Conservation (phyloP, 106 monocot species). For the Cymbidium sinense region DNA sequence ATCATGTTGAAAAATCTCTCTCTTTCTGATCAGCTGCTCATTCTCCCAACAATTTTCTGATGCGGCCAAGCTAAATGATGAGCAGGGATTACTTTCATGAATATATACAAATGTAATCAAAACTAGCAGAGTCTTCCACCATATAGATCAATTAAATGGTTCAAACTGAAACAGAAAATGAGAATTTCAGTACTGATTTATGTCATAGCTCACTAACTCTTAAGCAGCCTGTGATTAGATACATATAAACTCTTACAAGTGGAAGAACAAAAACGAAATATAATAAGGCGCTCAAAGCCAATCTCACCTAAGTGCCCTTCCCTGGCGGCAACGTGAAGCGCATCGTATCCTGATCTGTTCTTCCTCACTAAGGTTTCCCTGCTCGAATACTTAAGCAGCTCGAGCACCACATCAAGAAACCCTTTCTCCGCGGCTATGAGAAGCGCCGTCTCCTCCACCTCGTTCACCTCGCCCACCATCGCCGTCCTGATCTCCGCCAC, state of each 20-base stretch:
- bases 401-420: slow-evolving; percentile 41
- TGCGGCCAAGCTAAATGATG: too few relatives aligned
- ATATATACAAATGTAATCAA: too few relatives aligned
- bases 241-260: too few relatives aligned
- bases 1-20: too few relatives aligned
- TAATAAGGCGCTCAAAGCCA: not conserved
- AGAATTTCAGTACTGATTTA: too few relatives aligned
- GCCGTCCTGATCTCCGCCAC: slow-evolving; percentile 40
- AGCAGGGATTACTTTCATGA: too few relatives aligned
- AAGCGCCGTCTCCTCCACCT: slow-evolving; percentile 62
- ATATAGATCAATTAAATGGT: too few relatives aligned
- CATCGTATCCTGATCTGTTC: slow-evolving; percentile 51
- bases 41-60: too few relatives aligned
- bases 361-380: slow-evolving; percentile 34
- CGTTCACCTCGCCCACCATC: slow-evolving; percentile 45
- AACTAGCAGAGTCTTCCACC: too few relatives aligned
- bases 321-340: slow-evolving; percentile 55
- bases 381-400: slow-evolving; percentile 59
- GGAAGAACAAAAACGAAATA: not conserved
- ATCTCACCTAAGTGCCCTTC: slow-evolving; percentile 38
- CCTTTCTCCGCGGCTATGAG: slow-evolving; percentile 51
- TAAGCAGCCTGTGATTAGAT: too few relatives aligned
- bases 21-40: too few relatives aligned
- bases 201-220: too few relatives aligned
- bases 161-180: not conserved